Evolutionary conservation across 305 asterid genomes (phyloP), one percentile per base, ranked within the genome.

Genomic region (Caryopteris hybrid): DNA sequence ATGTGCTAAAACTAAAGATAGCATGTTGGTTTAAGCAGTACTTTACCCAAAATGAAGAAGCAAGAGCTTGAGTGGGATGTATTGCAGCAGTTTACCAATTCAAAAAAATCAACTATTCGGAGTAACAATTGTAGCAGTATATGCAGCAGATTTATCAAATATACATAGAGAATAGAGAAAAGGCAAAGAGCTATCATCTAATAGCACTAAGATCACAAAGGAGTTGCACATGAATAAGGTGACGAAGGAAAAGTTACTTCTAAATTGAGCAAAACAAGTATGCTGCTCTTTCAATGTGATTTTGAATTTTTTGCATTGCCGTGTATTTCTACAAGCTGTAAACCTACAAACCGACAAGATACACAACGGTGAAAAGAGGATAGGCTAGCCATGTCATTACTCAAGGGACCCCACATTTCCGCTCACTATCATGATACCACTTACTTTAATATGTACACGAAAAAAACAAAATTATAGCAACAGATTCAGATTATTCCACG

Each of bases 1-100:
- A 67, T 61, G 58, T 13, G 54, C 51, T 47, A 20, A 48, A 76
- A 62, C 63, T 17, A 56, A 73, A 47, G 47, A 53, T 64, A 70
- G 59, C 14, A 47, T 23, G 41, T 18, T 47, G 17, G 42, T 64
- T 38, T 38, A 61, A 51, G 53, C 31, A 14, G 51, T 47, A 61
- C 9, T 46, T 25, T 46, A 16, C 45, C 62, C 47, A 18, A 60
- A 62, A 61, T 31, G 62, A 58, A 60, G 65, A 27, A 43, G 52
- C 39, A 23, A 18, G 43, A 55, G 45, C 47, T 47, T 72, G 27
- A 60, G 70, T 60, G 54, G 52, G 41, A 20, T 62, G 62, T 27
- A 66, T 45, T 56, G 45, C 46, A 31, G 74, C 57, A 41, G 53
- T 33, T 62, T 38, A 39, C 27, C 55, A 64, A 66, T 50, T 46